These are phyloP conservation scores for Licmophora abbreviata DNA, from an alignment of 108 stramenopile genomes.

Conservation along the genomic window DNA sequence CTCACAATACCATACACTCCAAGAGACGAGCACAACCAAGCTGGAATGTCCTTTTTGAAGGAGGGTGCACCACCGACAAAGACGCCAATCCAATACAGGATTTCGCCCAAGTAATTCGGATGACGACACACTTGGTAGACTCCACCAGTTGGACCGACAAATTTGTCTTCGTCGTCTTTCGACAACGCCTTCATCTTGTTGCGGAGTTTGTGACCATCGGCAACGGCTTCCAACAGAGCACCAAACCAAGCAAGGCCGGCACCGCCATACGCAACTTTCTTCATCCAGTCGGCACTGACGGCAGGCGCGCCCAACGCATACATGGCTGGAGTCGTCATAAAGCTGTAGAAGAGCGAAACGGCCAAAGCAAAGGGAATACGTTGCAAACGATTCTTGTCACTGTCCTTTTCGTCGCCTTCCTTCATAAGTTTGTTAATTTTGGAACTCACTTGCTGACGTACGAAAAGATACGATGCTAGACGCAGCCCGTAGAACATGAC, in stretches of 20 bases:
- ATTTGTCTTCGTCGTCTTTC: conserved; percentile 2
- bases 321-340: conserved; percentile 23
- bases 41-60: conserved; percentile 31
- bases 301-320: conserved; percentile 12
- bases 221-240: conserved; percentile 25
- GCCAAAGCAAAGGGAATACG: conserved; percentile 18
- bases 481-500: conserved; percentile 29
- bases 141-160: conserved; percentile 21
- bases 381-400: conserved; percentile 6
- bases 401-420: conserved; percentile 17
- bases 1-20: conserved; percentile 48
- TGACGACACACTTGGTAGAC: conserved; percentile 48
- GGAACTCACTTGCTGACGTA: conserved; percentile 9
- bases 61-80: conserved; percentile 38
- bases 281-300: too few species aligned
- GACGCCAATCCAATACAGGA: conserved; percentile 61
- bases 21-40: conserved; percentile 30
- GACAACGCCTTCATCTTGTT: conserved; percentile 8
- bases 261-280: conserved; percentile 4
- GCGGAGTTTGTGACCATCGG: conserved; percentile 26
- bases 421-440: conserved; percentile 10
- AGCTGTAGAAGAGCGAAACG: conserved; percentile 22
- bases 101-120: conserved; percentile 69
- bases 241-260: conserved; percentile 21
- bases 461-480: conserved; percentile 21